These are phyloP conservation scores for Gaeumannomyces tritici DNA, from an alignment of 2,329 filamentous ascomycete genomes.

Conservation along the genomic window DNA sequence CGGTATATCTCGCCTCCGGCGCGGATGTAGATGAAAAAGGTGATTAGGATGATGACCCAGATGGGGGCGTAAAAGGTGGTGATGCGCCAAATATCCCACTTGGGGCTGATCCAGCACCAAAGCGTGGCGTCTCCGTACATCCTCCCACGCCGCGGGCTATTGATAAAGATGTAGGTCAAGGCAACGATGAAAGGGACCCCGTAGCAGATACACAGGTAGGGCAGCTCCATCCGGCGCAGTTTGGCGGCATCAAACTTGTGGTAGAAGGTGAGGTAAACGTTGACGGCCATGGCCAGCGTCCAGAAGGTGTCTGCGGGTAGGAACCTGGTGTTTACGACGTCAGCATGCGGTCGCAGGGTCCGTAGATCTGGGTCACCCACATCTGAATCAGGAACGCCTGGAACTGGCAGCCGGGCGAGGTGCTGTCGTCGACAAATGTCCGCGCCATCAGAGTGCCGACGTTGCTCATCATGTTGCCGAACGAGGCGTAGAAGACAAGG, in stretches of 20 bases:
- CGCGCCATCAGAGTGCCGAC: slow-evolving; percentile 66
- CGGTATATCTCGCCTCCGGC: slow-evolving; percentile 60
- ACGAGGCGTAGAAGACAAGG: slow-evolving; percentile 73
- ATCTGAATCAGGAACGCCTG: slow-evolving; percentile 77
- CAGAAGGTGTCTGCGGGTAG: slow-evolving; percentile 67
- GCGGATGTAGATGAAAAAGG: slow-evolving; percentile 55
- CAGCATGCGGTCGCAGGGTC: background rate
- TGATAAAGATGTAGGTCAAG: slow-evolving; percentile 57
- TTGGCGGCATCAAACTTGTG: slow-evolving; percentile 56
- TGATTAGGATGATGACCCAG: slow-evolving; percentile 54
- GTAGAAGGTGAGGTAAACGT: slow-evolving; percentile 77
- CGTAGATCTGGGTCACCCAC: slow-evolving; percentile 35
- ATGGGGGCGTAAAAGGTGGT: slow-evolving; percentile 65
- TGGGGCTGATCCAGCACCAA: slow-evolving; percentile 68
- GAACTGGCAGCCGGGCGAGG: slow-evolving; percentile 53
- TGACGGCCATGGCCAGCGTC: slow-evolving; percentile 75
- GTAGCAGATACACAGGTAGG: slow-evolving; percentile 62
- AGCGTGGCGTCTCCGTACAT: slow-evolving; percentile 68
- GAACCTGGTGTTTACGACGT: slow-evolving; percentile 45
- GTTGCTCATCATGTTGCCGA: slow-evolving; percentile 72
- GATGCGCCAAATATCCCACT: slow-evolving; percentile 65
- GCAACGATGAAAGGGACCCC: slow-evolving; percentile 63
- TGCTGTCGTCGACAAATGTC: slow-evolving; percentile 39
- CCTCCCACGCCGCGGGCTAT: slow-evolving; percentile 31
- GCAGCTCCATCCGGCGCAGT: slow-evolving; percentile 59